Evolutionary conservation across 257 asterid genomes (phyloP).

Genomic region (Solanum dulcamara): DNA sequence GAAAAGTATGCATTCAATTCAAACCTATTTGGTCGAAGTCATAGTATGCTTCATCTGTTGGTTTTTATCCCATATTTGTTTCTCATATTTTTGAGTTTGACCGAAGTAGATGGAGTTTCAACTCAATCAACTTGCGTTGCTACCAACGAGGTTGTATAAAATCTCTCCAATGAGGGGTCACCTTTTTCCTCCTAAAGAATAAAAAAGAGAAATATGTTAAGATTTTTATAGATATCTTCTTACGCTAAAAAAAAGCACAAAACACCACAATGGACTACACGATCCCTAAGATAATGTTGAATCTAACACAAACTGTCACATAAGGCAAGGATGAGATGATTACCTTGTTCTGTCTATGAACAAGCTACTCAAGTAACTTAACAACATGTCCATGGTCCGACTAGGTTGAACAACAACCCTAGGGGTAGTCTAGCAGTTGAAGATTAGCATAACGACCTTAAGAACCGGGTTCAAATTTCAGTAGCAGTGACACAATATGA

Average conservation of each 20-base stretch:
- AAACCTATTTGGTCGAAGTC: too few relatives aligned
- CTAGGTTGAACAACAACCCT: background rate
- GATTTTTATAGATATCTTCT: background rate
- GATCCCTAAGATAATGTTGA: background rate
- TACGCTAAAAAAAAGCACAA: background rate
- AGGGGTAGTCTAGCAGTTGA: background rate
- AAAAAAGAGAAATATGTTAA: background rate
- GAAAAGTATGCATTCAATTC: too few relatives aligned
- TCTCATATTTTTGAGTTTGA: background rate
- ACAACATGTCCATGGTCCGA: background rate
- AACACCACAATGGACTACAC: background rate
- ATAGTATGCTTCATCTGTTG: too few relatives aligned
- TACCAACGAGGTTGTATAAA: background rate
- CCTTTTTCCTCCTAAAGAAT: background rate
- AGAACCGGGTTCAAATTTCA: background rate
- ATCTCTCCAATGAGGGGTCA: constrained; percentile 1
- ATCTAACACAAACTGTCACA: background rate
- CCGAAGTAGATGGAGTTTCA: background rate
- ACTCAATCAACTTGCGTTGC: constrained; percentile 1
- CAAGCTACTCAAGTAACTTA: background rate
- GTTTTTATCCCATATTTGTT: too few relatives aligned
- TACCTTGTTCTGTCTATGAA: background rate
- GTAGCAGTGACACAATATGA: background rate
- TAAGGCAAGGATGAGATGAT: background rate
- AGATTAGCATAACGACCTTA: background rate